Base-by-base conservation (phyloP, 2,329 filamentous ascomycete species). In the Stagonosporopsis cucurbitacearum region DNA sequence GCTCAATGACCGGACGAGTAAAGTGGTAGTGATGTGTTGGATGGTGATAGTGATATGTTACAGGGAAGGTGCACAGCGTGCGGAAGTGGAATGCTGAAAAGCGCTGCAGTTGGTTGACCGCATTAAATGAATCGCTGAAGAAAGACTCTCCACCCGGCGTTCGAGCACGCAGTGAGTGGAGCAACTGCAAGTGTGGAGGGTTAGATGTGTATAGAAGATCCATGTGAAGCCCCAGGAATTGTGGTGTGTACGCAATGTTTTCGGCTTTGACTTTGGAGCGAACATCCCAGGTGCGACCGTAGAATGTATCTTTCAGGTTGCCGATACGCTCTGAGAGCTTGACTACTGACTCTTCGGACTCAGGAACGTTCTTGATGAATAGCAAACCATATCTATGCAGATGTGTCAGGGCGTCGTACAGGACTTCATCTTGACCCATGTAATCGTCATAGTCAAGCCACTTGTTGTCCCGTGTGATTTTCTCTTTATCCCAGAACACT, bases 201-300 rank as follows among this genome's bases (percentile, higher is more conserved):
- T 91, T 85, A 13, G 84, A 79, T 76, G 95, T 88, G 77, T 98
- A 98, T 51, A 97, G 82, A 36, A 98, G 83, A 72, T 98, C 95
- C 85, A 96, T 95, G 78, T 99, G 95, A 43, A 97, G 87, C 15
- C 90, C 91, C 1, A 98, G 86, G 68, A 88, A 88, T 44, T 88
- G 83, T 68, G 84, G 88, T 1, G 94, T 97, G 77, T 98, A 82
- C 20, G 95, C 94, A 4, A 97, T 90, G 72, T 98, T 98, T 71
- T 94, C 92, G 22, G 93, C 91, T 51, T 91, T 75, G 1, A 89
- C 88, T 49, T 96, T 89, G 3, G 88, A 91, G 50, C 87, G 85
- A 12, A 98, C 94, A 75, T 97, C 90, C 87, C 93, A 98, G 0
- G 92, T 96, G 64, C 83, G 81, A 37, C 95, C 95, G 75, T 98